A percentile compares a stretch with the other conserved stretches of the same genome.
Conservation (phyloP, 2,329 filamentous ascomycete species). For the Aspergillus sp. region DNA sequence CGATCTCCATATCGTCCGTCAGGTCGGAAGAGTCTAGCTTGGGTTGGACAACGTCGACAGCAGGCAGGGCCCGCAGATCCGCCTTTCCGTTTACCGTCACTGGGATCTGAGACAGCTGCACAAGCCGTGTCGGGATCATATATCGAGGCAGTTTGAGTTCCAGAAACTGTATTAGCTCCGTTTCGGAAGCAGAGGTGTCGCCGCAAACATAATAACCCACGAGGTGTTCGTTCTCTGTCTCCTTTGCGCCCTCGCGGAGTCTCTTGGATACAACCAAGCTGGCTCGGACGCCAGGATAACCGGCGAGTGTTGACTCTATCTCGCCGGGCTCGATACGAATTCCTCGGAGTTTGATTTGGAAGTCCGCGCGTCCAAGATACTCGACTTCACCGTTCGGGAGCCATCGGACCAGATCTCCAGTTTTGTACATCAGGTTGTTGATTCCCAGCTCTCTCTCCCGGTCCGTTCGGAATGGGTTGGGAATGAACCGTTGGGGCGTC, state of each 20-base stretch:
- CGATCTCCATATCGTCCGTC: background rate
- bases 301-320: conserved; percentile 79
- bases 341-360: conserved; percentile 92
- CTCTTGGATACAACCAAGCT: background rate
- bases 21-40: background rate
- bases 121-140: background rate
- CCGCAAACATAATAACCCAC: background rate
- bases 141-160: background rate
- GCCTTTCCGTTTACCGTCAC: background rate
- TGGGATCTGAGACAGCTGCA: background rate
- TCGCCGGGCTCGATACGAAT: conserved; percentile 94
- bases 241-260: background rate
- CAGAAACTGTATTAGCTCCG: background rate
- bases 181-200: background rate
- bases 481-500: background rate
- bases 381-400: conserved; percentile 63
- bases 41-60: background rate
- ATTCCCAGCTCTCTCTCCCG: background rate
- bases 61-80: background rate
- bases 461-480: background rate
- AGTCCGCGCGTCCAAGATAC: conserved; percentile 76
- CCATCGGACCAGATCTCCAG: background rate
- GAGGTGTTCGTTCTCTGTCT: background rate
- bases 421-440: background rate
- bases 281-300: conserved; percentile 43